Evolutionary conservation across 1,139 yeast genomes (phyloP).

Genomic region (Komagataea norvegica): DNA sequence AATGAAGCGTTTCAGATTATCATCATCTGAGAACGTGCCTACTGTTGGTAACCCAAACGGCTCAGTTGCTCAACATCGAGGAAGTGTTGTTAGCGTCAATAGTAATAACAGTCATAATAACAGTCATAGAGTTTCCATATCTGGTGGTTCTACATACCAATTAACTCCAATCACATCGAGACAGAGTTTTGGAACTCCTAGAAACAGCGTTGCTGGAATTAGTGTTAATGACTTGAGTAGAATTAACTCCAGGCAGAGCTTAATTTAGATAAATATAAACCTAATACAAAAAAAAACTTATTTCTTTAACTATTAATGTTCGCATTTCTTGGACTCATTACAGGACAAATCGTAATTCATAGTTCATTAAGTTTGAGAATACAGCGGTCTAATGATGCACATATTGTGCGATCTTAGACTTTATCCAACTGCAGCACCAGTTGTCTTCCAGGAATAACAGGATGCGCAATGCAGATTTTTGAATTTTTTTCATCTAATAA

Average conservation of each 20-base stretch:
- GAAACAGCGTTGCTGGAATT: slow-evolving; percentile 12
- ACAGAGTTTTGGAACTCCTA: slow-evolving; percentile 25
- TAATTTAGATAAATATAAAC: slow-evolving; percentile 1
- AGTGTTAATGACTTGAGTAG: slow-evolving; percentile 15
- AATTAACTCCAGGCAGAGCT: slow-evolving; percentile 10
- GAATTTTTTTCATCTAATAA: slow-evolving; percentile 42
- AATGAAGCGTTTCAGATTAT: slow-evolving; percentile 38
- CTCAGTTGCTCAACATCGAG: slow-evolving; percentile 8
- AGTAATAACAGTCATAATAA: background rate
- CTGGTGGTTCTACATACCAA: slow-evolving; percentile 21
- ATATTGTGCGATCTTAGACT: no score
- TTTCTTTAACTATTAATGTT: background rate
- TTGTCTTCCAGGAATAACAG: slow-evolving; percentile 61
- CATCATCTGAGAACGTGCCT: slow-evolving; percentile 19
- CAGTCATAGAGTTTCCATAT: slow-evolving; percentile 6
- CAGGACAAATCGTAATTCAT: background rate
- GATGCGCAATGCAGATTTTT: slow-evolving; percentile 64
- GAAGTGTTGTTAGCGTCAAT: slow-evolving; percentile 1
- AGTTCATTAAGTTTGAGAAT: no score
- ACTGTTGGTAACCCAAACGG: no score
- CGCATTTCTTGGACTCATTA: background rate
- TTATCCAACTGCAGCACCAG: slow-evolving; percentile 32
- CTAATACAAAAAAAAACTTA: no score
- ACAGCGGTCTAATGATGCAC: no score
- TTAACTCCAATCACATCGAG: slow-evolving; percentile 26